Evolutionary conservation across 2,329 filamentous ascomycete genomes (phyloP).

Genomic region (Fusarium veterinarium): DNA sequence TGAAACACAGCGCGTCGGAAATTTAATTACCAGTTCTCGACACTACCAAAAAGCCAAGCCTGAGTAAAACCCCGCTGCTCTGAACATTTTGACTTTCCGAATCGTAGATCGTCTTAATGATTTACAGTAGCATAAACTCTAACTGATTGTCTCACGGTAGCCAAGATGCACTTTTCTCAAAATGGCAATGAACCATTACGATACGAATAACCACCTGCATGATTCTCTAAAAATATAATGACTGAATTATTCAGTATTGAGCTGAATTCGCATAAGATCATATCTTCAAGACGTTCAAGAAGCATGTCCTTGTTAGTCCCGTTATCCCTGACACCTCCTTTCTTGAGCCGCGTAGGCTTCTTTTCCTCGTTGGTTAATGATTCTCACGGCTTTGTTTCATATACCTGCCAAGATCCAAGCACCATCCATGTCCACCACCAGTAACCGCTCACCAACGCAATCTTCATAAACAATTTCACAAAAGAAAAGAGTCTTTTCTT

Average conservation of each 20-base stretch:
- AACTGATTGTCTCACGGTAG: not conserved
- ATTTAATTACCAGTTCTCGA: not conserved
- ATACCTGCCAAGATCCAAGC: slow-evolving; percentile 23
- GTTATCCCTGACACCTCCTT: slow-evolving; percentile 30
- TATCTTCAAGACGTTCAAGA: not conserved
- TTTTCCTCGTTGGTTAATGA: slow-evolving; percentile 32
- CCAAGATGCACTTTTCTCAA: not conserved
- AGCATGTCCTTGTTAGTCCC: slow-evolving; percentile 5
- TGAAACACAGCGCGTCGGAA: slow-evolving; percentile 4
- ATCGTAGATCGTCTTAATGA: slow-evolving; percentile 2
- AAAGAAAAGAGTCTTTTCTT: not conserved
- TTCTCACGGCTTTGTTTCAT: slow-evolving; percentile 35
- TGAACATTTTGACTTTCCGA: not conserved
- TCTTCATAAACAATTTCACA: not conserved
- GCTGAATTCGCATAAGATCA: not conserved
- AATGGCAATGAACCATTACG: not conserved
- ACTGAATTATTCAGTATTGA: not conserved
- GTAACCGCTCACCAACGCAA: slow-evolving; percentile 7
- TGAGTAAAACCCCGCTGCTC: not conserved
- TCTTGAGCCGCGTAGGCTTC: slow-evolving; percentile 31
- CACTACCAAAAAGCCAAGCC: not conserved
- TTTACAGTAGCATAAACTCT: slow-evolving; percentile 1
- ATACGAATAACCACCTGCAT: not conserved
- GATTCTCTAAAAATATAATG: not conserved
- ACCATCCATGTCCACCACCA: slow-evolving; percentile 10